Evolutionary conservation across 1,284 basidiomycete genomes (phyloP).

Genomic region (Cutaneotrichosporon sp.): DNA sequence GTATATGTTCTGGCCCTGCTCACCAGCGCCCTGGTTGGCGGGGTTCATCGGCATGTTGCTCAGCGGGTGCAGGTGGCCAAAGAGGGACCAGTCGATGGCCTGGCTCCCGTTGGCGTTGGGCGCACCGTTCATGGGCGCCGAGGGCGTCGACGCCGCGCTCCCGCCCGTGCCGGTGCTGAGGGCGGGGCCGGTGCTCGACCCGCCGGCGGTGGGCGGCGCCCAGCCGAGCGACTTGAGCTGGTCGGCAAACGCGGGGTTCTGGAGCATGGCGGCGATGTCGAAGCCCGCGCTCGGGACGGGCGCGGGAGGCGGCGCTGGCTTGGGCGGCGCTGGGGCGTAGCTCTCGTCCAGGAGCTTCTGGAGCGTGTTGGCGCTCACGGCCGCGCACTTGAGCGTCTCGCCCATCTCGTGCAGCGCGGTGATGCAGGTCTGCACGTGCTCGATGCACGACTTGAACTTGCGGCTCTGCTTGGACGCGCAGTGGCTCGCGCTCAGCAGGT

Average conservation of each 20-base stretch:
- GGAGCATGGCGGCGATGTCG: constrained; percentile 20
- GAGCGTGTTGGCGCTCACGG: constrained; percentile 16
- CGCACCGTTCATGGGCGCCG: neutral
- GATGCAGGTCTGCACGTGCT: constrained; percentile 26
- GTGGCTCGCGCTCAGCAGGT: constrained; percentile 34
- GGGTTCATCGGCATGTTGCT: neutral
- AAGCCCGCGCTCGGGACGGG: neutral
- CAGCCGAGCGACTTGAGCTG: constrained; percentile 26
- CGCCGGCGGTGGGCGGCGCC: constrained; percentile 17
- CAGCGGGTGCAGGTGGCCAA: constrained; percentile 1
- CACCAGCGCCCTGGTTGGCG: neutral
- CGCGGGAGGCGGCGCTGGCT: neutral
- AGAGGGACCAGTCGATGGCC: constrained; percentile 4
- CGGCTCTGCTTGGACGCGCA: constrained; percentile 18
- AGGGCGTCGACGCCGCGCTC: neutral
- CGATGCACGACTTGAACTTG: constrained; percentile 20
- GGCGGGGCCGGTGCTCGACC: neutral
- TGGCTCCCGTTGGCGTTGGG: too few relatives aligned
- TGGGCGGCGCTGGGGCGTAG: neutral
- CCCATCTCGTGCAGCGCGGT: constrained; percentile 27
- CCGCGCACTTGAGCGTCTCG: constrained; percentile 21
- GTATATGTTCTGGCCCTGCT: constrained; percentile 10
- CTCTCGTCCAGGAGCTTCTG: constrained; percentile 19
- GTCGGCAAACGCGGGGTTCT: constrained; percentile 21
- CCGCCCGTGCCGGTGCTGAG: neutral